phyloP scores from a whole-genome alignment of 495 filamentous ascomycete genomes.

The Thozetella sp. region DNA sequence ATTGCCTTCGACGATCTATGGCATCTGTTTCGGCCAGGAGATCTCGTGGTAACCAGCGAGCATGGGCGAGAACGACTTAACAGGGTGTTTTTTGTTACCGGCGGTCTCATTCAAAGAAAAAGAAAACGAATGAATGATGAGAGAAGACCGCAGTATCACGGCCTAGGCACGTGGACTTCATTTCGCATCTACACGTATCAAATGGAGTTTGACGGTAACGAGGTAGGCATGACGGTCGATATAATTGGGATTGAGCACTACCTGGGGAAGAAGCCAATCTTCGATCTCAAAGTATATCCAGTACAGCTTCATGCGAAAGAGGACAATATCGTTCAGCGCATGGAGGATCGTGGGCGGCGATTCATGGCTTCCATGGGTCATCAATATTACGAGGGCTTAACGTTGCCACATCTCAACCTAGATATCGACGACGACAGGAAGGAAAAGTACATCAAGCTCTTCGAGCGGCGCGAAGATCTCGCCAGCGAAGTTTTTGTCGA shows the following conservation, averaged over 20 bases:
- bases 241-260: slow-evolving; percentile 24
- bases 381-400: slow-evolving; percentile 28
- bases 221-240: slow-evolving; percentile 28
- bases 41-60: slow-evolving; percentile 19
- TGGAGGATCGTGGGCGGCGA: slow-evolving; percentile 26
- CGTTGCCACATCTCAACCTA: slow-evolving; percentile 1
- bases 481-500: slow-evolving; percentile 14
- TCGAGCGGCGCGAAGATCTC: too few relatives aligned
- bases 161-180: slow-evolving; percentile 17
- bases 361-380: slow-evolving; percentile 27
- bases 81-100: slow-evolving; percentile 20
- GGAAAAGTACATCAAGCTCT: too few relatives aligned
- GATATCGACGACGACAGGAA: too few relatives aligned
- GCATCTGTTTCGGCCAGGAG: slow-evolving; percentile 38
- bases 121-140: too few relatives aligned
- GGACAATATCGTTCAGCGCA: slow-evolving; percentile 11
- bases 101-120: slow-evolving; percentile 21
- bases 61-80: slow-evolving; percentile 20
- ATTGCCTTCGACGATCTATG: slow-evolving; percentile 36
- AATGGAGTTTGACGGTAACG: slow-evolving; percentile 35
- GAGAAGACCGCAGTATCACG: background rate
- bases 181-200: slow-evolving; percentile 26
- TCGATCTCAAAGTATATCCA: slow-evolving; percentile 32
- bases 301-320: slow-evolving; percentile 19
- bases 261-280: slow-evolving; percentile 30